Conservation (phyloP, 2,329 filamentous ascomycete genomes). For the Aspergillus tubingensis region DNA sequence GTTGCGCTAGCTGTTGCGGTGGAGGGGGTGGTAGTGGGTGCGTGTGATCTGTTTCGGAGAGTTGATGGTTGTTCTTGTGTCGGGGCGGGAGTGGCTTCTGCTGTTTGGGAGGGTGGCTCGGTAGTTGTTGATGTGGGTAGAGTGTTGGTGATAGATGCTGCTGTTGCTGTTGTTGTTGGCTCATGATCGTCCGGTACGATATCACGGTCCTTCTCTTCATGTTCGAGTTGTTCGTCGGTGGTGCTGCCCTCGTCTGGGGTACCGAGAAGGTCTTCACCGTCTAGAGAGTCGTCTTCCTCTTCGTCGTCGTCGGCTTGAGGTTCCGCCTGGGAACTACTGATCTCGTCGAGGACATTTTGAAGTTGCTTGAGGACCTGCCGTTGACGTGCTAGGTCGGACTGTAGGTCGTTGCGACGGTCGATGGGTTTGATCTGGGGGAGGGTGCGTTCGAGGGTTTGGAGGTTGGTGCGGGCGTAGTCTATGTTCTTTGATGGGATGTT, state of each 20-base stretch:
- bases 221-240: constrained; percentile 12
- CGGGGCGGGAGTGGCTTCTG: constrained; percentile 4
- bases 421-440: constrained; percentile 43
- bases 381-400: constrained; percentile 44
- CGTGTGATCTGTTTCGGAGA: constrained; percentile 29
- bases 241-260: constrained; percentile 17
- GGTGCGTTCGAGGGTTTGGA: constrained; percentile 44
- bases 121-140: constrained; percentile 14
- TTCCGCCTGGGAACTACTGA: constrained; percentile 28
- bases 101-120: constrained; percentile 10
- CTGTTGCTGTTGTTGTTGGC: constrained; percentile 13
- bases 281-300: constrained; percentile 21
- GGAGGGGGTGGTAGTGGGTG: constrained; percentile 12
- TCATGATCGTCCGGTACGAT: not conserved
- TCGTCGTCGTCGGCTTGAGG: constrained; percentile 19
- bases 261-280: constrained; percentile 21
- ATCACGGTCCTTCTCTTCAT: constrained; percentile 20
- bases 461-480: constrained; percentile 47
- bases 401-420: constrained; percentile 41
- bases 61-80: constrained; percentile 18
- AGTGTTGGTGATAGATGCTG: not conserved
- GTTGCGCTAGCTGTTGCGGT: constrained; percentile 22
- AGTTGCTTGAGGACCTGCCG: constrained; percentile 37
- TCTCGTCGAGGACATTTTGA: constrained; percentile 35
- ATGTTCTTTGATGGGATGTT: constrained; percentile 37